Conservation (phyloP, 2,329 filamentous ascomycete genomes). For the Diaporthe helianthi region DNA sequence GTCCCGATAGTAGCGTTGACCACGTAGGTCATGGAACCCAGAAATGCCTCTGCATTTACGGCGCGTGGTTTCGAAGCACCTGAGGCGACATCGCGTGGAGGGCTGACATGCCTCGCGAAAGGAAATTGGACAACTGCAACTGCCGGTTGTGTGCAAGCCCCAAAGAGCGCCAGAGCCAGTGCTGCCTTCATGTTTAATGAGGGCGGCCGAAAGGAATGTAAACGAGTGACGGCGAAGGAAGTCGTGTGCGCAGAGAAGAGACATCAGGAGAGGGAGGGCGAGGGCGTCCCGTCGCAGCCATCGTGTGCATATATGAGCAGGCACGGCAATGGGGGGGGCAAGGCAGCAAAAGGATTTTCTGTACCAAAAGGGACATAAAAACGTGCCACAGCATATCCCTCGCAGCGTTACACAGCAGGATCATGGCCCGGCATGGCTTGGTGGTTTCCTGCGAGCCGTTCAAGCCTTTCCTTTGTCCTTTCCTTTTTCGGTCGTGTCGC, state of each 20-base stretch:
- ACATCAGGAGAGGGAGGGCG: neutral
- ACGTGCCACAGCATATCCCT: slow-evolving; percentile 15
- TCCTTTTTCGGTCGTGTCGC: slow-evolving; percentile 18
- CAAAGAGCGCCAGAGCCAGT: slow-evolving; percentile 18
- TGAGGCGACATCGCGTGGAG: neutral
- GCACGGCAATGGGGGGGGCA: neutral
- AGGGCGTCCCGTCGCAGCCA: neutral
- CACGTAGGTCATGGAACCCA: slow-evolving; percentile 37
- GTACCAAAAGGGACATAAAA: neutral
- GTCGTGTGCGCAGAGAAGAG: slow-evolving; percentile 16
- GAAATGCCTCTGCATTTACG: slow-evolving; percentile 24
- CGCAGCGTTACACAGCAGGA: slow-evolving; percentile 24
- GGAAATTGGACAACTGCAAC: slow-evolving; percentile 27
- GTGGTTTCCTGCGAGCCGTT: slow-evolving; percentile 17
- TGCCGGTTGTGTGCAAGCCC: slow-evolving; percentile 15
- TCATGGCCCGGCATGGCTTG: slow-evolving; percentile 20
- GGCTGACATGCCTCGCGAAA: slow-evolving; percentile 20
- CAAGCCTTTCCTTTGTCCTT: neutral
- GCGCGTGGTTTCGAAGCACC: slow-evolving; percentile 4
- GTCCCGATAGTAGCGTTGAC: slow-evolving; percentile 41
- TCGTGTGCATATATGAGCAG: slow-evolving; percentile 3
- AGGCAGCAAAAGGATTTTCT: slow-evolving; percentile 1
- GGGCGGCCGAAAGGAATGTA: neutral
- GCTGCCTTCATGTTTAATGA: slow-evolving; percentile 31
- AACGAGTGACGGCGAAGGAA: slow-evolving; percentile 25